Percentiles rank a stretch among this genome's conserved stretches.
Evolutionary conservation across 2,329 filamentous ascomycete genomes (phyloP).

Genomic region (Esteya vermicola): DNA sequence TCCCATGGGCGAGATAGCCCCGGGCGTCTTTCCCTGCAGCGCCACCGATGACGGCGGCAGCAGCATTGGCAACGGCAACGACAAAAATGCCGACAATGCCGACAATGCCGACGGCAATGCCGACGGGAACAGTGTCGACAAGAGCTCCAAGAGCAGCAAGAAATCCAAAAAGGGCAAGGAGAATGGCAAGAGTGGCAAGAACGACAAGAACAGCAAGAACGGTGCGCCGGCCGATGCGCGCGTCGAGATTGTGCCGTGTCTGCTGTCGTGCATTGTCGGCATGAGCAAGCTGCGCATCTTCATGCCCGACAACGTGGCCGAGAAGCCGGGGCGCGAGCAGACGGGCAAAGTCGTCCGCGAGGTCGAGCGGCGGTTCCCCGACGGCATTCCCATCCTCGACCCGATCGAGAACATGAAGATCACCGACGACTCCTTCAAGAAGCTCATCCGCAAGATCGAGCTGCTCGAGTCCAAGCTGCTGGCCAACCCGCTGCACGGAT

Average conservation of each 20-base stretch:
- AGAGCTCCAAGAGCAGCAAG: background rate
- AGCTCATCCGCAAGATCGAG: slow-evolving; percentile 88
- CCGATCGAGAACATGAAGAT: slow-evolving; percentile 96
- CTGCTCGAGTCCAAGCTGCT: slow-evolving; percentile 83
- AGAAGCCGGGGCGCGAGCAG: slow-evolving; percentile 48
- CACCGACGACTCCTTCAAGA: slow-evolving; percentile 83
- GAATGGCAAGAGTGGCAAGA: background rate
- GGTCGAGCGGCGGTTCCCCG: slow-evolving; percentile 76
- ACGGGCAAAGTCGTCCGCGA: slow-evolving; percentile 61
- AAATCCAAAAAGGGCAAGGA: background rate
- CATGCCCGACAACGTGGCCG: slow-evolving; percentile 62
- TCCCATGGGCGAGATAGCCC: slow-evolving; percentile 34
- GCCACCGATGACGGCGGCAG: slow-evolving; percentile 32
- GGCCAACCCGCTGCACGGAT: slow-evolving; percentile 82
- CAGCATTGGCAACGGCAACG: background rate
- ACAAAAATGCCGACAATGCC: background rate
- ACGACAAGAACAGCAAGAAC: too few species aligned
- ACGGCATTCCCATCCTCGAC: slow-evolving; percentile 78
- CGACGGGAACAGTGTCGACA: background rate
- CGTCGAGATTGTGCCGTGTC: slow-evolving; percentile 73
- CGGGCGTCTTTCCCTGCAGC: slow-evolving; percentile 46
- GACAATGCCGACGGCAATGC: background rate
- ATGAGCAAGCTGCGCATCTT: slow-evolving; percentile 76
- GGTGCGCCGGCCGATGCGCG: slow-evolving; percentile 22
- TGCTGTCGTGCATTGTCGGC: slow-evolving; percentile 72